Conservation (phyloP, 1,284 basidiomycete species). For the Vanrija sp. region DNA sequence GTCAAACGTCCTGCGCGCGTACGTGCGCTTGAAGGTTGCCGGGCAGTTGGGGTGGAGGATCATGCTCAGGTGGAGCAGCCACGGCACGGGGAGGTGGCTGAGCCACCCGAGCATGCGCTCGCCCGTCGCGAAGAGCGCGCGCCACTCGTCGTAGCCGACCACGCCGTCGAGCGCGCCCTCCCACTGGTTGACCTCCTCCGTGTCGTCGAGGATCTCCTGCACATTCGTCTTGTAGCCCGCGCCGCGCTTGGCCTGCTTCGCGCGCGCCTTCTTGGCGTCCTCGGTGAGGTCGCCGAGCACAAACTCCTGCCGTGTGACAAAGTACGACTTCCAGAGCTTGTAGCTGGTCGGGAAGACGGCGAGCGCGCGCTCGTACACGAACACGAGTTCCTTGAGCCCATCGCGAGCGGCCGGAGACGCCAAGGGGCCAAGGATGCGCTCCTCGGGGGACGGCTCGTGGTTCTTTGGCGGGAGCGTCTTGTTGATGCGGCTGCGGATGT, state of each 20-base stretch:
- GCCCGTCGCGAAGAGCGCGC: slow-evolving; percentile 75
- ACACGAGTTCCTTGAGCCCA: slow-evolving; percentile 75
- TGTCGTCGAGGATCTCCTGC: slow-evolving; percentile 77
- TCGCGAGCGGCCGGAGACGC: slow-evolving; percentile 67
- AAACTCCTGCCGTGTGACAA: slow-evolving; percentile 75
- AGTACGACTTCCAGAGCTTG: slow-evolving; percentile 93
- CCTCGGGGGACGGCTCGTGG: slow-evolving; percentile 35
- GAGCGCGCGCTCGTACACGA: slow-evolving; percentile 89
- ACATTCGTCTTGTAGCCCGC: slow-evolving; percentile 78
- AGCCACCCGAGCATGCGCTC: slow-evolving; percentile 93
- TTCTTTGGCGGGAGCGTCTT: slow-evolving; percentile 55
- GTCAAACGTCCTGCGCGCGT: slow-evolving; percentile 91
- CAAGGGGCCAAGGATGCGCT: slow-evolving; percentile 53
- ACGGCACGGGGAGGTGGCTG: slow-evolving; percentile 77
- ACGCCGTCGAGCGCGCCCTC: slow-evolving; percentile 78
- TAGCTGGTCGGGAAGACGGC: slow-evolving; percentile 82
- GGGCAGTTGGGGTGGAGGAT: slow-evolving; percentile 90
- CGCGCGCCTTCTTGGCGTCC: slow-evolving; percentile 46
- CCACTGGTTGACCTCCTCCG: slow-evolving; percentile 83
- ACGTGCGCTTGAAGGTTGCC: slow-evolving; percentile 73
- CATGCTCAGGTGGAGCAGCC: slow-evolving; percentile 87
- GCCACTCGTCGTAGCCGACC: slow-evolving; percentile 94
- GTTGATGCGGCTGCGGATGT: slow-evolving; percentile 63
- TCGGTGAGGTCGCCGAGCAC: slow-evolving; percentile 66
- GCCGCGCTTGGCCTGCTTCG: slow-evolving; percentile 63